A percentile compares a stretch with the other conserved stretches of the same genome.
These are phyloP conservation scores for Gossypium anomalum DNA, from an alignment of 345 rosid genomes.

Conservation along the genomic window DNA sequence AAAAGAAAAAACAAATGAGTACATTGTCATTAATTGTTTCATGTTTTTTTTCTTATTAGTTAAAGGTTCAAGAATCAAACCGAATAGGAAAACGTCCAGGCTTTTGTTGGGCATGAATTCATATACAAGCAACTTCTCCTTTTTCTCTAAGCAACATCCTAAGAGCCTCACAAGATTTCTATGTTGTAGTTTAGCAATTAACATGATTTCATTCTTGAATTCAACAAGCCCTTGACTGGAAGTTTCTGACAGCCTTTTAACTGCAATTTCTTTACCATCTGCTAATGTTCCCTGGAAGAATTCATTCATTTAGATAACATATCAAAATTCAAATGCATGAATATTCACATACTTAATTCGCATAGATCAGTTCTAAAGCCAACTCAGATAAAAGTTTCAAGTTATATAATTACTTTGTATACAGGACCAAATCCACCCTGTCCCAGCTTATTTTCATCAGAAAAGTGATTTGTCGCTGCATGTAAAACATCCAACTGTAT, in stretches of 20 bases:
- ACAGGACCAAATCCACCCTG: conserved; percentile 17
- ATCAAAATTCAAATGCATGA: neutral
- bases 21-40: too few relatives aligned
- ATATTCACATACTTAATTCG: neutral
- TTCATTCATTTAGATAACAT: neutral
- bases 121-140: conserved; percentile 12
- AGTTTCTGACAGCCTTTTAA: conserved; percentile 13
- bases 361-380: neutral
- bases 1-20: too few relatives aligned
- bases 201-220: neutral
- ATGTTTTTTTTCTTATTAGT: neutral
- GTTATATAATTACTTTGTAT: neutral
- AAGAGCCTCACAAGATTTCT: neutral
- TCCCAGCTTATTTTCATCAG: neutral
- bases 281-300: neutral
- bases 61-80: neutral
- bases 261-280: conserved; percentile 7
- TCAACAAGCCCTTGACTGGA: conserved; percentile 19
- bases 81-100: neutral
- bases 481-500: neutral
- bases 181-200: neutral
- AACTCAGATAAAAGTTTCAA: neutral
- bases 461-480: conserved; percentile 3
- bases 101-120: neutral
- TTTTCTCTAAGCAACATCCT: conserved; percentile 21